Conservation (phyloP, 1,284 basidiomycete genomes). For the Amylostereum chailletii region DNA sequence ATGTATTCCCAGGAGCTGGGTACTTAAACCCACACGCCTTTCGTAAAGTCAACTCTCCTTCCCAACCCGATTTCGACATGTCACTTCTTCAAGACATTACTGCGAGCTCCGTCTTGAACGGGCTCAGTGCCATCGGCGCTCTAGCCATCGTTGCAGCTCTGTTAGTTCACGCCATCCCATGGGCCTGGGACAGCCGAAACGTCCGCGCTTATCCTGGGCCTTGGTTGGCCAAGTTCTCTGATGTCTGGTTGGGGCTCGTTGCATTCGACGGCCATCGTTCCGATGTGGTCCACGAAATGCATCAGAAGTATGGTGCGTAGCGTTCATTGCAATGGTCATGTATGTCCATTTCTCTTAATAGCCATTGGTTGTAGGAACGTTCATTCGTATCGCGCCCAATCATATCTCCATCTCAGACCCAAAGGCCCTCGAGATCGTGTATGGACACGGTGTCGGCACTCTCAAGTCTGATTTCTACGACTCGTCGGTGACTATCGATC, state of each 20-base stretch:
- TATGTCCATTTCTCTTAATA: background rate
- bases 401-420: slow-evolving; percentile 41
- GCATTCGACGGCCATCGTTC: slow-evolving; percentile 31
- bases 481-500: slow-evolving; percentile 28
- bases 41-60: no score
- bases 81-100: no score
- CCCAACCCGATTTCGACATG: no score
- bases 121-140: no score
- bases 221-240: slow-evolving; percentile 31
- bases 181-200: slow-evolving; percentile 20
- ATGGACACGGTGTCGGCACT: slow-evolving; percentile 25
- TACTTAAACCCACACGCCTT: no score
- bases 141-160: no score
- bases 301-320: slow-evolving; percentile 14
- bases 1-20: no score
- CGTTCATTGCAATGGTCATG: background rate
- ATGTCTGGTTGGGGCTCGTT: slow-evolving; percentile 36
- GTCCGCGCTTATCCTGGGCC: slow-evolving; percentile 33
- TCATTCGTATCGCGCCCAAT: slow-evolving; percentile 42
- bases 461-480: slow-evolving; percentile 36
- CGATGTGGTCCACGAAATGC: slow-evolving; percentile 32
- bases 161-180: slow-evolving; percentile 14
- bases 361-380: slow-evolving; percentile 19
- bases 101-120: no score
- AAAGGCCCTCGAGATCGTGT: slow-evolving; percentile 32